A percentile compares a stretch with the other conserved stretches of the same genome.
phyloP scores from a whole-genome alignment of 2,329 filamentous ascomycete genomes.

The Huntiella decipiens region DNA sequence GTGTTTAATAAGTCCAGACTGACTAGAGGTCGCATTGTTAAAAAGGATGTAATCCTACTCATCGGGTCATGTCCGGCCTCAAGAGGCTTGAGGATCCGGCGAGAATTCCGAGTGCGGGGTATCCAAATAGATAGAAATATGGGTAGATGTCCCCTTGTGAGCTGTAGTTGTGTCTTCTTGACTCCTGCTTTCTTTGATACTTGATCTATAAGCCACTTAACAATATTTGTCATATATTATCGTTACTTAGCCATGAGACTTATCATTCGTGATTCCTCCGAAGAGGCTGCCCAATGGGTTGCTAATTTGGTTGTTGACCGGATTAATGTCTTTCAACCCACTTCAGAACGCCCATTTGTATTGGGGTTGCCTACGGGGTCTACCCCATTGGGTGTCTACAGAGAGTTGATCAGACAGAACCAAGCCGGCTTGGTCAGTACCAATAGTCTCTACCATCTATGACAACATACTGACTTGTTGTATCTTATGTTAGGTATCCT shows the following conservation, averaged over 20 bases:
- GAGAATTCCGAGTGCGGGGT: too few species aligned
- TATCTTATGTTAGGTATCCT: slow-evolving; percentile 43
- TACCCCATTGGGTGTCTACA: slow-evolving; percentile 61
- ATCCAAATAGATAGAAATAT: too few species aligned
- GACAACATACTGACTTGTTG: slow-evolving; percentile 5
- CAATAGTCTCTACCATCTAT: neutral
- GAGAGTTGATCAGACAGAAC: slow-evolving; percentile 51
- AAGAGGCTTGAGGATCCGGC: too few species aligned
- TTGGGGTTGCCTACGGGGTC: slow-evolving; percentile 71
- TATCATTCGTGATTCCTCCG: slow-evolving; percentile 58
- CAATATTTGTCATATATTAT: too few species aligned
- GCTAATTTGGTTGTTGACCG: slow-evolving; percentile 68
- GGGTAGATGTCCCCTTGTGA: too few species aligned
- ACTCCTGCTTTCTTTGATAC: too few species aligned
- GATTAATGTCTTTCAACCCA: slow-evolving; percentile 60
- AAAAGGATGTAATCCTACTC: too few species aligned
- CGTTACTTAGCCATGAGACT: slow-evolving; percentile 44
- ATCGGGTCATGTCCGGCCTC: too few species aligned
- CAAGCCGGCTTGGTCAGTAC: slow-evolving; percentile 39
- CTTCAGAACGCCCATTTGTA: slow-evolving; percentile 55
- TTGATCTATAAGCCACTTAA: too few species aligned
- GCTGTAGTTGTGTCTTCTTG: too few species aligned
- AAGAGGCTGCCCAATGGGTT: slow-evolving; percentile 53
- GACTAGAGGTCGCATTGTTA: too few species aligned
- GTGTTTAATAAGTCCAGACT: too few species aligned